Evolutionary conservation across 192 early-diverging fungal genomes (phyloP).

Genomic region (Thamnidium elegans): DNA sequence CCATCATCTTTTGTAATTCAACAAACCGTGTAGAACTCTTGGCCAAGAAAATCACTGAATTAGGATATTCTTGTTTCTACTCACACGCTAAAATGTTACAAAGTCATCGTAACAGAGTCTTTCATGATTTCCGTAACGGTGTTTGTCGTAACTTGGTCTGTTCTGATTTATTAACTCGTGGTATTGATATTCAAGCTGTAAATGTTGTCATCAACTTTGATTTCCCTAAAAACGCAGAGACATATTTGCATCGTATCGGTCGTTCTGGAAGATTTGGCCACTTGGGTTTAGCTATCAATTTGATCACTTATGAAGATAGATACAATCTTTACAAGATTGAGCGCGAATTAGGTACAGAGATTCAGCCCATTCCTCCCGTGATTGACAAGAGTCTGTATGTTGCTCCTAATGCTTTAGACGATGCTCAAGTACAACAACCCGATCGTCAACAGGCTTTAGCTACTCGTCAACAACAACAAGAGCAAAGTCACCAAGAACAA

Average conservation of each 20-base stretch:
- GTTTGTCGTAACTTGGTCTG: slow-evolving; percentile 97
- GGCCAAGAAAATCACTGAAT: slow-evolving; percentile 98
- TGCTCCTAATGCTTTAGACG: slow-evolving; percentile 71
- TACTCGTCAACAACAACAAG: slow-evolving; percentile 42
- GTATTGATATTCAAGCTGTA: slow-evolving; percentile 99
- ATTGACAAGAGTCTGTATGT: slow-evolving; percentile 94
- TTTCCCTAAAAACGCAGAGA: slow-evolving; percentile 99
- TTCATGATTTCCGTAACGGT: slow-evolving; percentile 98
- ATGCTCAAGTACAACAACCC: slow-evolving; percentile 56
- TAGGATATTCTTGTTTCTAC: slow-evolving; percentile 99
- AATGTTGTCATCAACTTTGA: slow-evolving; percentile 99
- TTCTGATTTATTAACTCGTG: slow-evolving; percentile 94
- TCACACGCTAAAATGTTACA: slow-evolving; percentile 99
- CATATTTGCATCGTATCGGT: slow-evolving; percentile 98
- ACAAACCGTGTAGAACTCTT: slow-evolving; percentile 98
- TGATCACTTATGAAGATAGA: slow-evolving; percentile 97
- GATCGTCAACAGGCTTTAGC: slow-evolving; percentile 33
- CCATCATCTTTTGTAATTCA: slow-evolving; percentile 99
- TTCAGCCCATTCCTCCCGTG: slow-evolving; percentile 94
- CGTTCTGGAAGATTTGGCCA: slow-evolving; percentile 96
- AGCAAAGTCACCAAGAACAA: slow-evolving; percentile 37
- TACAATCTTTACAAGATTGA: slow-evolving; percentile 98
- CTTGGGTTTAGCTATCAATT: slow-evolving; percentile 94
- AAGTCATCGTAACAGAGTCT: slow-evolving; percentile 96
- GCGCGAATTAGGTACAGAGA: slow-evolving; percentile 97